Base-by-base conservation (phyloP, 2,329 filamentous ascomycete genomes). In the Bipolaris oryzae region DNA sequence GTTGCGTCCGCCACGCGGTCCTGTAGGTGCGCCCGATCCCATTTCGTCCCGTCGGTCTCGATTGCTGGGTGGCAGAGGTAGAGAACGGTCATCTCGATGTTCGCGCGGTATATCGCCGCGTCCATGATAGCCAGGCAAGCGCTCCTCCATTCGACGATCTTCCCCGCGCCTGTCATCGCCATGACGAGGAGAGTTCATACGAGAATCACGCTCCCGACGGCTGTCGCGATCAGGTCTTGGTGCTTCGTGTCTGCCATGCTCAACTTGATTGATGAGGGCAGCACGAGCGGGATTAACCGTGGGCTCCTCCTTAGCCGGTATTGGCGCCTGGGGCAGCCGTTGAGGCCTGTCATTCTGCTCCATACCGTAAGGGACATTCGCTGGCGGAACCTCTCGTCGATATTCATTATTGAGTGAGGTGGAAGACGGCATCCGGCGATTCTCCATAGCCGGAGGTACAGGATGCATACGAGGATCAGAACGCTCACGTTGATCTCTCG, bases 1-100 rank as follows among this genome's bases (percentile, higher is more conserved):
- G 28, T 62, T 67, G 43, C 81, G 76, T 49, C 78, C 78, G 47
- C 75, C 75, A 54, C 83, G 80, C 50, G 84, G 84, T 15, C 83
- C 84, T 18, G 80, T 81, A 5, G 84, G 85, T 42, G 83, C 76
- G 35, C 68, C 70, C 23, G 76, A 74, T 46, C 78, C 76, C 10
- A 71, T 61, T n/a, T 74, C 74, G 7, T 76, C 72, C 21, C 74
- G 70, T 25, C 73, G 70, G 53, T 78, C 82, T 60, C 76, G 77
- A 35, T 71, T 75, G 42, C 70, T 55, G 20, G 66, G 57, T n/a
- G 61, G 62, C 4, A 53, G 61, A n/a, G 59, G 38, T 21, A 57
- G 67, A 7, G 58, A 58, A n/a, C 71, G 70, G 28, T 76, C 74
- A 31, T 76, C 74, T n/a, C 71, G 66, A 53, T 68, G 60, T 21